These are phyloP conservation scores for Orbilia brochopaga DNA, from an alignment of 2,329 filamentous ascomycete genomes.

Conservation along the genomic window DNA sequence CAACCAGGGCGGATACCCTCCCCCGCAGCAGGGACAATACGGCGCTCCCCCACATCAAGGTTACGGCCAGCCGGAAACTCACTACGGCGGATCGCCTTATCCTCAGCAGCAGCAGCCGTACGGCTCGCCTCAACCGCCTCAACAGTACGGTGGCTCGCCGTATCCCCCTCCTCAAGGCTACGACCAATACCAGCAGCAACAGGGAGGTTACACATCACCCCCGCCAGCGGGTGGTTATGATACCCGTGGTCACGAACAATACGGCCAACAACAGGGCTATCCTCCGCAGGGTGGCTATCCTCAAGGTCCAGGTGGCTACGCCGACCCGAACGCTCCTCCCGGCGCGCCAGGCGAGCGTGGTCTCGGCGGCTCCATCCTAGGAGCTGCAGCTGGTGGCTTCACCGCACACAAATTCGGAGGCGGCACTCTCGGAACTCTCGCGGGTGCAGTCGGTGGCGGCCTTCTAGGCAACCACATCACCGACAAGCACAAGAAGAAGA, in stretches of 20 bases:
- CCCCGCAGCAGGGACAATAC: slow-evolving; percentile 28
- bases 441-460: slow-evolving; percentile 63
- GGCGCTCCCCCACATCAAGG: slow-evolving; percentile 1
- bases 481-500: slow-evolving; percentile 57
- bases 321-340: slow-evolving; percentile 34
- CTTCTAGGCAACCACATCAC: slow-evolving; percentile 65
- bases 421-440: slow-evolving; percentile 63
- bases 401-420: slow-evolving; percentile 65
- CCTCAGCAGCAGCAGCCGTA: slow-evolving; percentile 14
- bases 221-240: slow-evolving; percentile 27
- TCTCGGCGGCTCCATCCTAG: slow-evolving; percentile 64
- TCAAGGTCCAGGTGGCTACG: not conserved
- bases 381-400: slow-evolving; percentile 65
- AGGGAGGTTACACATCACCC: slow-evolving; percentile 25
- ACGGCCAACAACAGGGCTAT: slow-evolving; percentile 22
- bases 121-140: slow-evolving; percentile 15
- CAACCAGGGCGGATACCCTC: slow-evolving; percentile 15
- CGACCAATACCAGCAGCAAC: slow-evolving; percentile 13
- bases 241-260: slow-evolving; percentile 14
- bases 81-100: slow-evolving; percentile 15
- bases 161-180: slow-evolving; percentile 16
- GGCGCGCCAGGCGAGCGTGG: slow-evolving; percentile 62
- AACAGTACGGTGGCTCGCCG: slow-evolving; percentile 10
- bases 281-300: not conserved
- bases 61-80: not conserved